Evolutionary conservation across 1,284 basidiomycete species (phyloP).

Genomic region (Tylopilus sp.): DNA sequence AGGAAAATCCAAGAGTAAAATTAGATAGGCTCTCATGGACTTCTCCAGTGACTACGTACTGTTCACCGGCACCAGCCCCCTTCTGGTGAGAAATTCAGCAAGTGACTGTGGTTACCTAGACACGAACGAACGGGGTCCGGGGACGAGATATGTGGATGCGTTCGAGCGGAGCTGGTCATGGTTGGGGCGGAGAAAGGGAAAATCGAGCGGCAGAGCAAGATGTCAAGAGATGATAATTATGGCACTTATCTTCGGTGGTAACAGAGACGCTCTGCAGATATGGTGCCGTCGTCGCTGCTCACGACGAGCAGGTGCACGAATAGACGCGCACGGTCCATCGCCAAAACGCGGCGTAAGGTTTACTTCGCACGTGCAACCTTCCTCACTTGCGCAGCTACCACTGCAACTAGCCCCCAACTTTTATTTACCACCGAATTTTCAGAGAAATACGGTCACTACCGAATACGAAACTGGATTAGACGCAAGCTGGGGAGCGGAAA

Average conservation of each 20-base stretch:
- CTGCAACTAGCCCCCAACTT: conserved; percentile 13
- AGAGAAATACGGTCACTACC: conserved; percentile 9
- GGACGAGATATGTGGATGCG: conserved; percentile 1
- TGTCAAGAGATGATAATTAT: conserved; percentile 28
- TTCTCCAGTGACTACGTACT: not conserved
- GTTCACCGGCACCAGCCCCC: not conserved
- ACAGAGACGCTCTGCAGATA: not conserved
- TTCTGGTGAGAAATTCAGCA: not conserved
- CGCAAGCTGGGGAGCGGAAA: conserved; percentile 14
- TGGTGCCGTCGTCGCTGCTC: conserved; percentile 20
- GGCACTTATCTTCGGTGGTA: conserved; percentile 18
- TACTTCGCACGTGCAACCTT: conserved; percentile 33
- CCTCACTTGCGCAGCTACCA: conserved; percentile 30
- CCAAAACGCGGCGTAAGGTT: conserved; percentile 32
- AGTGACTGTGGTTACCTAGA: not conserved
- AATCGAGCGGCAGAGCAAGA: conserved; percentile 20
- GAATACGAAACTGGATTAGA: conserved; percentile 12
- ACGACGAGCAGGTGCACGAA: conserved; percentile 10
- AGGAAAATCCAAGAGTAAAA: conserved; percentile 4
- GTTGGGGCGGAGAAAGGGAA: conserved; percentile 35
- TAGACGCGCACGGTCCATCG: conserved; percentile 27
- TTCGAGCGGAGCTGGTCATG: conserved; percentile 35
- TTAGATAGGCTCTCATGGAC: not conserved
- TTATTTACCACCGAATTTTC: conserved; percentile 8
- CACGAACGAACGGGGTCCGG: not conserved